Conservation (phyloP, 371 early-diverging fungal species). For the Chytridium lagenaria region DNA sequence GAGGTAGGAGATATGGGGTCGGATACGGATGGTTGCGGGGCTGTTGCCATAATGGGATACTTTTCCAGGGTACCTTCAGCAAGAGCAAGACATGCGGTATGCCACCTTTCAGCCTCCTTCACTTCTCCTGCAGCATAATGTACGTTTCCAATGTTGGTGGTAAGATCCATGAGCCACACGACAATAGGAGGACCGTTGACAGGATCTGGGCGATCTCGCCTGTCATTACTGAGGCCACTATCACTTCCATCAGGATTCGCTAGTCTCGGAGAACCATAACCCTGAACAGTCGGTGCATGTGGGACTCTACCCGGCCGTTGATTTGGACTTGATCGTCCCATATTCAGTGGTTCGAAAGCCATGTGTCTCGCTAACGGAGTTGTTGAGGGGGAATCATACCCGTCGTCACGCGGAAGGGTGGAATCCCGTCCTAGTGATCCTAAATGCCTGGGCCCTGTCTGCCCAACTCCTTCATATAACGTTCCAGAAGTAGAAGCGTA, state of each 20-base stretch:
- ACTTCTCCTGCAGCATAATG: conserved; percentile 40
- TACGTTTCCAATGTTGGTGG: conserved; percentile 48
- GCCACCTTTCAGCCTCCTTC: conserved; percentile 45
- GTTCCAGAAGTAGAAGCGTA: not conserved
- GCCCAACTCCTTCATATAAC: not conserved
- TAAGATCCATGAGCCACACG: conserved; percentile 47
- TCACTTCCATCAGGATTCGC: conserved; percentile 1
- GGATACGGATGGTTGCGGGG: not conserved
- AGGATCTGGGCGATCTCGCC: conserved; percentile 16
- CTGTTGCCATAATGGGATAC: conserved; percentile 27
- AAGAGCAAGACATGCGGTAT: conserved; percentile 42
- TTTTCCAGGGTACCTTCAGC: conserved; percentile 47
- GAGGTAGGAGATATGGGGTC: not conserved
- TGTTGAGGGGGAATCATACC: not conserved
- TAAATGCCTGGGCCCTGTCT: not conserved
- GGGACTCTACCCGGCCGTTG: not conserved
- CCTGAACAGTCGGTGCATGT: not conserved
- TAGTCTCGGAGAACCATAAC: not conserved
- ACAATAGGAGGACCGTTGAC: conserved; percentile 50
- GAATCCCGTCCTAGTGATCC: not conserved
- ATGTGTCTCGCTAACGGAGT: not conserved
- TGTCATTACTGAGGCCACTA: no score
- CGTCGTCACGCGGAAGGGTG: not conserved
- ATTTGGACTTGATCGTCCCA: not conserved
- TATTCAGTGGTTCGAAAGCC: not conserved